phyloP scores from a whole-genome alignment of 1,284 basidiomycete species.

The Inonotus hispidus region DNA sequence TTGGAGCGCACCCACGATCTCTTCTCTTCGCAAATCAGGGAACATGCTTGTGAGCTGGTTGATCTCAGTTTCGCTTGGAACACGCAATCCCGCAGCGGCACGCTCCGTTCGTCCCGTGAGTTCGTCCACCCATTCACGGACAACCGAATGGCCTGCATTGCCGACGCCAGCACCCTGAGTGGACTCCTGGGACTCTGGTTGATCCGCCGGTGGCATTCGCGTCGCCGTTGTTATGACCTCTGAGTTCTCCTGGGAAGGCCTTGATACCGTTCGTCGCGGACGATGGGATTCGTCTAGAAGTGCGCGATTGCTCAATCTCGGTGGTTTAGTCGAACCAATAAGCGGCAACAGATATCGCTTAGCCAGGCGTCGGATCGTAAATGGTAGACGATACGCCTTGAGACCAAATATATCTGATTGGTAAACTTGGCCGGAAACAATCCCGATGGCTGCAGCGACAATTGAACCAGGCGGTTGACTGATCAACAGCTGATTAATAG shows the following conservation, averaged over 20 bases:
- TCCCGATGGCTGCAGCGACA: slow-evolving; percentile 54
- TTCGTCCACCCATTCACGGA: slow-evolving; percentile 81
- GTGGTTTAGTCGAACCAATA: slow-evolving; percentile 54
- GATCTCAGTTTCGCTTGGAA: slow-evolving; percentile 73
- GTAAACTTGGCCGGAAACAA: slow-evolving; percentile 71
- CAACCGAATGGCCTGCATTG: slow-evolving; percentile 40
- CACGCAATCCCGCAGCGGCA: slow-evolving; percentile 47
- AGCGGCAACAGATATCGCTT: slow-evolving; percentile 52
- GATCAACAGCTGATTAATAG: slow-evolving; percentile 50
- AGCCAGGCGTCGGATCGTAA: slow-evolving; percentile 45
- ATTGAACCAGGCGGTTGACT: slow-evolving; percentile 63
- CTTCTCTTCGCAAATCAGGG: slow-evolving; percentile 68
- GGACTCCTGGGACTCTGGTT: slow-evolving; percentile 14
- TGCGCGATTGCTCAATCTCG: slow-evolving; percentile 49
- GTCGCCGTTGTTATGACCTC: slow-evolving; percentile 57
- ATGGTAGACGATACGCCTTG: slow-evolving; percentile 70
- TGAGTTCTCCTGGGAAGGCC: slow-evolving; percentile 31
- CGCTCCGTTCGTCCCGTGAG: slow-evolving; percentile 60
- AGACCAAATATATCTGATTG: slow-evolving; percentile 74
- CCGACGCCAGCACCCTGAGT: slow-evolving; percentile 5
- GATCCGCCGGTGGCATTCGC: slow-evolving; percentile 25
- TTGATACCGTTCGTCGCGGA: not conserved
- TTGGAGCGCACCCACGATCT: slow-evolving; percentile 75
- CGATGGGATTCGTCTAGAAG: slow-evolving; percentile 43
- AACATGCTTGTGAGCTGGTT: slow-evolving; percentile 75